Conservation (phyloP, 805 yeast species). For the Pichia exigua region DNA sequence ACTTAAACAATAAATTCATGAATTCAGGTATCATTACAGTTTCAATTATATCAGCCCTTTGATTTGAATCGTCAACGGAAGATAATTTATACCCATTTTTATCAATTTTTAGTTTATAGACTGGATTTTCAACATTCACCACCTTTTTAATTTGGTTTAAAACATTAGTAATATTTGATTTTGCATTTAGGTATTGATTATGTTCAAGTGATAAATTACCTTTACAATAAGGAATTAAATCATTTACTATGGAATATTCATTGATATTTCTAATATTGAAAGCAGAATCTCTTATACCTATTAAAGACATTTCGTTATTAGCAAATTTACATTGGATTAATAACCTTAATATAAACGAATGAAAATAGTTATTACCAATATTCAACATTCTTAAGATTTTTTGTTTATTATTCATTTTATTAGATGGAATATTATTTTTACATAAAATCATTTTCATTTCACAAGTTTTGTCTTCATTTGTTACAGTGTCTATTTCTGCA, state of each 20-base stretch:
- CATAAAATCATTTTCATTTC: constrained; percentile 14
- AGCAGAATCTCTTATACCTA: constrained; percentile 13
- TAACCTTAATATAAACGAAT: constrained; percentile 4
- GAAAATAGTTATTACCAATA: constrained; percentile 9
- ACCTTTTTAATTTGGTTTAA: constrained; percentile 1
- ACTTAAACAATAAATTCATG: background rate
- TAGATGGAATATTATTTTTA: constrained; percentile 6
- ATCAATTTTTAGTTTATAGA: constrained; percentile 4
- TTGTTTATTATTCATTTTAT: background rate
- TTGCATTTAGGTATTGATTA: constrained; percentile 1
- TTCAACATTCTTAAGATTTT: constrained; percentile 4
- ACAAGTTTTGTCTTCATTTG: background rate
- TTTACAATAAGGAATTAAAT: constrained; percentile 6
- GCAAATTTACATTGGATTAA: constrained; percentile 13
- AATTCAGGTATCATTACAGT: constrained; percentile 1
- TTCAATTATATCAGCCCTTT: background rate
- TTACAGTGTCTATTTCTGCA: constrained; percentile 12
- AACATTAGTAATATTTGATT: constrained; percentile 8
- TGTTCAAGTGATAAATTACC: constrained; percentile 6
- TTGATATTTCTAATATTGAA: constrained; percentile 9
- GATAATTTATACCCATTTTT: background rate
- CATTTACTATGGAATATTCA: constrained; percentile 5
- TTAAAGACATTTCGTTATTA: constrained; percentile 3
- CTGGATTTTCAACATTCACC: background rate
- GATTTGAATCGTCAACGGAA: background rate